phyloP scores from a whole-genome alignment of 768 basidiomycete species.

The Termitomyces sp. region DNA sequence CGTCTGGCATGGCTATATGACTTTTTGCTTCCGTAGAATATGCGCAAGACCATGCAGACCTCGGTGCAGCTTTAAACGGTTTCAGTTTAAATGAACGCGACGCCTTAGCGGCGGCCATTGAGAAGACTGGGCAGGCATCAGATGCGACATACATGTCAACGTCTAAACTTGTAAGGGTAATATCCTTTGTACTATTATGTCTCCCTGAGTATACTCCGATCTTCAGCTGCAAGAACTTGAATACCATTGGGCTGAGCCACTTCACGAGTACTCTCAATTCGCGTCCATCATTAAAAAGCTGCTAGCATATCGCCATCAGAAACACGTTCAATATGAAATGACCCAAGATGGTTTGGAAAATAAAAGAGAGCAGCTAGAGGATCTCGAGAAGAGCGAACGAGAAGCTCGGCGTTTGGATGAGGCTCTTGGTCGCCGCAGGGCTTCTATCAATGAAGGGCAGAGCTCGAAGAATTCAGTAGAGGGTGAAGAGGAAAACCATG shows the following conservation, averaged over 20 bases:
- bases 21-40: slow-evolving; percentile 42
- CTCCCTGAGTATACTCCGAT: slow-evolving; percentile 6
- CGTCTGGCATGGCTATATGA: not conserved
- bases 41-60: slow-evolving; percentile 83
- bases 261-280: slow-evolving; percentile 95
- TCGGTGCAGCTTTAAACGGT: slow-evolving; percentile 89
- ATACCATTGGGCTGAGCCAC: slow-evolving; percentile 90
- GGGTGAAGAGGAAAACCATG: slow-evolving; percentile 15
- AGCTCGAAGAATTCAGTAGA: slow-evolving; percentile 21
- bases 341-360: slow-evolving; percentile 86
- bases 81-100: slow-evolving; percentile 86
- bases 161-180: slow-evolving; percentile 64
- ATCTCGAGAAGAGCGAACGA: slow-evolving; percentile 87
- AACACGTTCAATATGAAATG: slow-evolving; percentile 97
- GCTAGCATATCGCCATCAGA: slow-evolving; percentile 93
- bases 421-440: slow-evolving; percentile 64
- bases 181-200: not conserved
- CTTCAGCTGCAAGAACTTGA: slow-evolving; percentile 87
- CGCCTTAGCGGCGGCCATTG: slow-evolving; percentile 74
- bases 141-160: slow-evolving; percentile 94
- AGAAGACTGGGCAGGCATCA: slow-evolving; percentile 95
- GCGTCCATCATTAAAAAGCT: slow-evolving; percentile 92
- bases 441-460: slow-evolving; percentile 17
- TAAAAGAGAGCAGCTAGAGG: slow-evolving; percentile 80
- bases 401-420: slow-evolving; percentile 88